These are phyloP conservation scores for Pyricularia pennisetigena DNA, from an alignment of 2,329 filamentous ascomycete genomes.

Conservation along the genomic window DNA sequence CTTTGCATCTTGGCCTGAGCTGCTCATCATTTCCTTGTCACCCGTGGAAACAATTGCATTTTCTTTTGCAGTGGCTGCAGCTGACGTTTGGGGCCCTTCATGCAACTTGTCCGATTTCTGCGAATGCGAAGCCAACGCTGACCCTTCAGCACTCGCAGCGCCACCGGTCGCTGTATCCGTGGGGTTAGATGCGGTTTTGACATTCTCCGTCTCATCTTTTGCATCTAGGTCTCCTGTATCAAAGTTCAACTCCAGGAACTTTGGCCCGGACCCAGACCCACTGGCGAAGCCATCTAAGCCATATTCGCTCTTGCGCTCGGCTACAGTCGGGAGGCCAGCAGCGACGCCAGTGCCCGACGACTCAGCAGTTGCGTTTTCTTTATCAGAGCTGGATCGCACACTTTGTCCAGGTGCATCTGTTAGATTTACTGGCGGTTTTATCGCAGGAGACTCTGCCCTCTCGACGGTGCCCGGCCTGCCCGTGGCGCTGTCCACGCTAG, in stretches of 20 bases:
- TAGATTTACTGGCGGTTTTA: neutral
- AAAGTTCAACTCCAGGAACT: neutral
- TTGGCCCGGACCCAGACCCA: neutral
- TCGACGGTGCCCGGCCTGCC: conserved; percentile 18
- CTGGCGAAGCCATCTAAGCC: conserved; percentile 27
- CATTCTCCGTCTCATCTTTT: neutral
- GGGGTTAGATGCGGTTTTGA: neutral
- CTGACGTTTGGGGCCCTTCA: neutral
- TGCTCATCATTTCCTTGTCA: neutral
- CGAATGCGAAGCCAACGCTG: neutral
- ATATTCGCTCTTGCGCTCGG: conserved; percentile 50
- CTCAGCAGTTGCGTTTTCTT: conserved; percentile 24
- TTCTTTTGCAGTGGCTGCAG: neutral
- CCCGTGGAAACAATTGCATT: neutral
- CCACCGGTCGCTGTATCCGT: neutral
- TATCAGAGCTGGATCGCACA: conserved; percentile 16
- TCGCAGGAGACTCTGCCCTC: conserved; percentile 12
- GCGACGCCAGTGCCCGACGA: conserved; percentile 15
- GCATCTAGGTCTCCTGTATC: conserved; percentile 8
- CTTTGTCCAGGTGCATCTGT: conserved; percentile 8
- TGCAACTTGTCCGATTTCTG: neutral
- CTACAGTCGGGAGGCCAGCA: conserved; percentile 39
- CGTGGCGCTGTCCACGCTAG: conserved; percentile 42
- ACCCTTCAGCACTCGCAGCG: neutral
- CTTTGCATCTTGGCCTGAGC: neutral